Evolutionary conservation across 192 early-diverging fungal genomes (phyloP), one percentile per base, ranked within the genome.

Genomic region (Entrophospora sp.): DNA sequence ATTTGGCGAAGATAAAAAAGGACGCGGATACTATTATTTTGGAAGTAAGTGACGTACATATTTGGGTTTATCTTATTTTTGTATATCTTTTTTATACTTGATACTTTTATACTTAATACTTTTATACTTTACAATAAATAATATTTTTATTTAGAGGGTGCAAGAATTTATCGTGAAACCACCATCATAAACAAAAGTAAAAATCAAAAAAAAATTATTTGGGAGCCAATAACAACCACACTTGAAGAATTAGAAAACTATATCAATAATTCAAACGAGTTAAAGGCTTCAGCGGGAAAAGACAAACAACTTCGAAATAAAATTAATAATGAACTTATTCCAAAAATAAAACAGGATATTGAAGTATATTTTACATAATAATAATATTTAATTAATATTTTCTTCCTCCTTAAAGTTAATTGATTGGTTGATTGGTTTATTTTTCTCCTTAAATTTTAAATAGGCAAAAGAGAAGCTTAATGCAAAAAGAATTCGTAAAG

Each of bases 131-230:
- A n/a, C n/a, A n/a, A n/a, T n/a, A n/a, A n/a, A n/a, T n/a, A n/a
- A n/a, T 58, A 18, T 10, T n/a, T 6, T 10, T 5, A 34, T n/a
- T 37, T 36, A 63, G 61, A 16, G n/a, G 40, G 38, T 1, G 43
- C 61, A 20, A 28, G 61, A 35, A 13, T 63, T 35, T 63, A 63
- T 31, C 61, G 61, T n/a, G 61, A 63, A 27, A 48, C 38, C 2
- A 30, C 31, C 24, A 5, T 10, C 9, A 25, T 22, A 4, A 3
- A 9, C 5, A 44, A 31, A 12, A 22, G 37, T 24, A 25, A 25
- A 36, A 44, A n/a, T 24, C 44, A 42, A 14, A 18, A 45, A 14
- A 46, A 35, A 30, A 18, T 35, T 18, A 48, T 18, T 6, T 63
- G 43, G 43, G 44, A 35, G 7, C n/a, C 44, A 6, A 48, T 63